phyloP scores from a whole-genome alignment of 2,329 filamentous ascomycete genomes.

The Fusarium succisae region DNA sequence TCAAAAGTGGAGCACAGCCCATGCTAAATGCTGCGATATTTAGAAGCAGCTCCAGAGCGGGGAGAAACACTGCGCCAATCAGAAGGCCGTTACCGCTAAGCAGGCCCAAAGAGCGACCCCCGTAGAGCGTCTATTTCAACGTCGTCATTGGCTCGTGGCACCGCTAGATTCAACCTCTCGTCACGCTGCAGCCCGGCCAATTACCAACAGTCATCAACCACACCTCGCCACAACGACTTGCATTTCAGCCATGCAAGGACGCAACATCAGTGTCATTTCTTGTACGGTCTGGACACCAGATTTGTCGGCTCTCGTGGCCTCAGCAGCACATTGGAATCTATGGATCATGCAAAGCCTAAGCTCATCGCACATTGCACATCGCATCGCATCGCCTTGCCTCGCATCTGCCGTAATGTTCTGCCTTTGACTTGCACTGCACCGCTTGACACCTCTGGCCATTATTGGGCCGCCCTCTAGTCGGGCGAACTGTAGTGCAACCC shows the following conservation, averaged over 20 bases:
- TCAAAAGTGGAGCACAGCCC: neutral
- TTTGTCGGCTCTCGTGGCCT: constrained; percentile 10
- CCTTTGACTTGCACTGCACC: constrained; percentile 26
- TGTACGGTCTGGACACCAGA: constrained; percentile 3
- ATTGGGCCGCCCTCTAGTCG: constrained; percentile 20
- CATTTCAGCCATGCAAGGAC: constrained; percentile 33
- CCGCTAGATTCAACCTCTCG: constrained; percentile 27
- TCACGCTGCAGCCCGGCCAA: constrained; percentile 41
- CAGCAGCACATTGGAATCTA: constrained; percentile 27
- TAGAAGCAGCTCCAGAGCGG: constrained; percentile 26
- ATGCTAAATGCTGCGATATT: constrained; percentile 21
- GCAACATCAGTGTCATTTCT: constrained; percentile 7
- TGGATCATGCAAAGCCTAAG: constrained; percentile 35
- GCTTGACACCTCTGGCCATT: neutral
- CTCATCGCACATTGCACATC: constrained; percentile 21
- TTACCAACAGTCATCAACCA: constrained; percentile 20
- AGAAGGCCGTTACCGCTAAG: constrained; percentile 14
- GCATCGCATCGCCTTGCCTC: constrained; percentile 15
- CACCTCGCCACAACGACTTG: constrained; percentile 11
- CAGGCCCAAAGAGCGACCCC: constrained; percentile 12
- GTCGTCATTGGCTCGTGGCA: constrained; percentile 39
- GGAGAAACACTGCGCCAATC: constrained; percentile 30
- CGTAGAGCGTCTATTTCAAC: constrained; percentile 38
- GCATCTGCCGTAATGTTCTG: constrained; percentile 31
- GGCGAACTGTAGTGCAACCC: constrained; percentile 31